Base-by-base conservation (phyloP, 495 filamentous ascomycete genomes). In the Parachaetomium inaequale region DNA sequence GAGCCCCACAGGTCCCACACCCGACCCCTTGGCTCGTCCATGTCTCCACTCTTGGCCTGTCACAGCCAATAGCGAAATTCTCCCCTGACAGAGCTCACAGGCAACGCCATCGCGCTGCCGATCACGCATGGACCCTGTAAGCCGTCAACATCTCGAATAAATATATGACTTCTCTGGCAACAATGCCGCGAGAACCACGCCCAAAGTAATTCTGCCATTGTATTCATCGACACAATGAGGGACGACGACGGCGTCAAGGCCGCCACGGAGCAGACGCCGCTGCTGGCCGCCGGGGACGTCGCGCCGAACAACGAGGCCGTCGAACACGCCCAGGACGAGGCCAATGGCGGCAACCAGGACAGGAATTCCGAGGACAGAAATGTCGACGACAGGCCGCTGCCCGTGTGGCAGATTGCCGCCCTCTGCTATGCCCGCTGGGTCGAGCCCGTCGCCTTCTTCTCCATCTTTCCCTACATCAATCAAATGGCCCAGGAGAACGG, bases 361-460 rank as follows among this genome's bases (percentile, higher is more conserved):
- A n/a, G n/a, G n/a, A n/a, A n/a, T n/a, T n/a, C n/a, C n/a, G n/a
- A 70, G 38, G 28, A n/a, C 55, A 32, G 36, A 17, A 50, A 66
- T 3, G 49, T 46, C 43, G 74, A 74, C 4, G 67, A 73, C 60
- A 76, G 72, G 55, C 81, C 85, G 10, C 63, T 91, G 15, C 87
- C 86, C 12, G 74, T 74, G 55, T 23, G 62, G 11, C 88, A 90
- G 67, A 81, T 91, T 43, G 64, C 85, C 43, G 70, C 87, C 4
- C 81, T 91, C 23, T 90, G 88, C 73, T 88, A 81, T 68, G 83
- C 84, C 1, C 80, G 87, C 11, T 69, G 85, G n/a, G 71, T 89
- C n/a, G 88, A 91, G 71, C 88, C 88, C 4, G 76, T 90, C 34
- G 85, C 87, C 17, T 91, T 87, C 74, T 91, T 90, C 75, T 81